A percentile compares a stretch with the other conserved stretches of the same genome.
phyloP scores from a whole-genome alignment of 768 basidiomycete genomes.

The Boletus pseudopeckii region DNA sequence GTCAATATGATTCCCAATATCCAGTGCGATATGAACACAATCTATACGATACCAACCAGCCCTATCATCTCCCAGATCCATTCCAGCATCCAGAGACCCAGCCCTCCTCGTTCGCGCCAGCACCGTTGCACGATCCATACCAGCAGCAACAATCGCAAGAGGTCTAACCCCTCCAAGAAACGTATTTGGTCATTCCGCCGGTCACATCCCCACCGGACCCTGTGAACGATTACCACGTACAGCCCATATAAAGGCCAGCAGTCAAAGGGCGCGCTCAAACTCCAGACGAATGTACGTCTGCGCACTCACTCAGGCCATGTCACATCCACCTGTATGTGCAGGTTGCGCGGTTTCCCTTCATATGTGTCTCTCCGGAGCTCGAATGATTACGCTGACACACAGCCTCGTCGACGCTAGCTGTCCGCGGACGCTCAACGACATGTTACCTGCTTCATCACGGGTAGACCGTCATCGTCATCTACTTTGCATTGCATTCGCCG shows the following conservation, averaged over 20 bases:
- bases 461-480: too few relatives aligned
- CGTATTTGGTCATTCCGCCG: constrained; percentile 17
- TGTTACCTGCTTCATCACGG: too few relatives aligned
- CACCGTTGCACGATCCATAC: constrained; percentile 22
- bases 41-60: constrained; percentile 32
- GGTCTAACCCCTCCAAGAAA: constrained; percentile 20
- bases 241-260: constrained; percentile 20
- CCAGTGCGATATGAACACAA: constrained; percentile 32
- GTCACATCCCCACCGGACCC: constrained; percentile 21
- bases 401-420: too few relatives aligned
- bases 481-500: too few relatives aligned
- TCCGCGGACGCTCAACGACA: too few relatives aligned
- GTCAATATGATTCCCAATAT: constrained; percentile 31
- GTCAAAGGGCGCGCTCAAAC: constrained; percentile 3
- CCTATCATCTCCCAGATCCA: constrained; percentile 39
- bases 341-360: too few relatives aligned
- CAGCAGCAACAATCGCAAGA: constrained; percentile 22
- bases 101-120: constrained; percentile 10
- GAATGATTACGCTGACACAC: too few relatives aligned
- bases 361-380: too few relatives aligned
- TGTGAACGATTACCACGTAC: constrained; percentile 17
- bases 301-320: too few relatives aligned
- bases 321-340: too few relatives aligned
- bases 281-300: too few relatives aligned
- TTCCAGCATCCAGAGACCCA: constrained; percentile 25